Base-by-base conservation (phyloP, 2,329 filamentous ascomycete genomes). In the Beauveria australis region DNA sequence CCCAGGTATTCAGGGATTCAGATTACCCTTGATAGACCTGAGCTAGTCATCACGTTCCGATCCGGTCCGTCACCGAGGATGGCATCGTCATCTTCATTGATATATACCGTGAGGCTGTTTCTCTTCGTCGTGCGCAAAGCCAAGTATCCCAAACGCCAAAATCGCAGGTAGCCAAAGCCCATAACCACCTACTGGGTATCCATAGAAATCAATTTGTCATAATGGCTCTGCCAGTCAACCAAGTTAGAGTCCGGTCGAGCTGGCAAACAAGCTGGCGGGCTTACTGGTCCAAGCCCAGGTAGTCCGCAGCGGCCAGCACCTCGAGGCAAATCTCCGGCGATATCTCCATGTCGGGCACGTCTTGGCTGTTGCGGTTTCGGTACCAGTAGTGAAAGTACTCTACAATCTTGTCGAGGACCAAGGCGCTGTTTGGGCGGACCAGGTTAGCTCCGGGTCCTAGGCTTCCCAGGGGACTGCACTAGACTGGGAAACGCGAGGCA, bases 301-400 rank as follows among this genome's bases (percentile, higher is more conserved):
- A 93, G 74, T 92, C 89, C 28, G 89, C 88, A 16, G 89, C 89
- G 76, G 89, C 87, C 65, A 93, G 75, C 63, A 93, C 73, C 75
- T 92, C 89, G 48, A 93, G 78, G 67, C 89, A 92, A 54, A 92
- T 77, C 75, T 92, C 89, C 84, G 14, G 89, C 89, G 62, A 92
- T 87, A 18, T 92, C 33, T 37, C 88, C 85, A 92, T 88, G 68
- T 93, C 89, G 5, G 87, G 85, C 22, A 92, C 88, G 67, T 91
- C 86, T 66, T 87, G 85, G 65, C 79, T 79, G 65, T 91, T 82
- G 56, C 81, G 81, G 73, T 90, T 81, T 68, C 86, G 87, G 74
- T 91, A 87, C 78, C 89, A 89, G 77, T 92, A 92, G 71, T 91
- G 89, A 64, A 92, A 87, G 74, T 92, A 93, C 74, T 92, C 88